Evolutionary conservation across 805 yeast species (phyloP).

Genomic region (Metschnikowia cubensis): DNA sequence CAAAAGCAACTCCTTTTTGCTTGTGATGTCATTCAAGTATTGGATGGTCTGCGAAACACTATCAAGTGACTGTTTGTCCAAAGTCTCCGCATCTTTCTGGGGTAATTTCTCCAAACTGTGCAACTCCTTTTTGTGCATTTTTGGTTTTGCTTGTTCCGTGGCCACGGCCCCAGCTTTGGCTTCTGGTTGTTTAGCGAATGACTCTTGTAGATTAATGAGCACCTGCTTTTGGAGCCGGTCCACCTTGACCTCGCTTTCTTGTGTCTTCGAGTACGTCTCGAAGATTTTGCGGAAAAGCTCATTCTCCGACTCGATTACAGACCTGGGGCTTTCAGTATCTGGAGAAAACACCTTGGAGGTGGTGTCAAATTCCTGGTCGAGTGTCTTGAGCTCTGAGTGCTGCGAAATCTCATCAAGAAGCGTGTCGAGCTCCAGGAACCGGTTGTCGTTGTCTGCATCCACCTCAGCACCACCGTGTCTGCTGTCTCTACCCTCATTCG

Average conservation of each 20-base stretch:
- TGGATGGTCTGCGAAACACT: conserved; percentile 19
- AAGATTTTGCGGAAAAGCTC: conserved; percentile 16
- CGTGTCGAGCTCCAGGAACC: not conserved
- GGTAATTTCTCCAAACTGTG: not conserved
- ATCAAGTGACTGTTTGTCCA: not conserved
- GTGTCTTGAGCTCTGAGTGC: not conserved
- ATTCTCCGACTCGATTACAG: conserved; percentile 13
- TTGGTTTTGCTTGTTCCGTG: not conserved
- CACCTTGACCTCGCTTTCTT: not conserved
- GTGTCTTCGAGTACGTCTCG: conserved; percentile 13
- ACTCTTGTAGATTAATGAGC: conserved; percentile 15
- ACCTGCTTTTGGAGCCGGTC: conserved; percentile 11
- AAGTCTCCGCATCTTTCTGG: not conserved
- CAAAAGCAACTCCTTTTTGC: conserved; percentile 15
- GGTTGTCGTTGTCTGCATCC: not conserved
- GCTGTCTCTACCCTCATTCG: not conserved
- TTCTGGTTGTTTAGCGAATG: conserved; percentile 7
- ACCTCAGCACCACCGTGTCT: not conserved
- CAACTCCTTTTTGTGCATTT: not conserved
- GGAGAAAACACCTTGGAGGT: not conserved
- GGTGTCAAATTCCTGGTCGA: not conserved
- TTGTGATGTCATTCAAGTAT: conserved; percentile 17
- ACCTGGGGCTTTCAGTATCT: not conserved
- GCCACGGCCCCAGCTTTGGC: not conserved
- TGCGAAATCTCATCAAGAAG: not conserved